Percentiles rank a stretch among this genome's conserved stretches.
Evolutionary conservation across 2,329 filamentous ascomycete species (phyloP).

Genomic region (Colletotrichum sublineola): DNA sequence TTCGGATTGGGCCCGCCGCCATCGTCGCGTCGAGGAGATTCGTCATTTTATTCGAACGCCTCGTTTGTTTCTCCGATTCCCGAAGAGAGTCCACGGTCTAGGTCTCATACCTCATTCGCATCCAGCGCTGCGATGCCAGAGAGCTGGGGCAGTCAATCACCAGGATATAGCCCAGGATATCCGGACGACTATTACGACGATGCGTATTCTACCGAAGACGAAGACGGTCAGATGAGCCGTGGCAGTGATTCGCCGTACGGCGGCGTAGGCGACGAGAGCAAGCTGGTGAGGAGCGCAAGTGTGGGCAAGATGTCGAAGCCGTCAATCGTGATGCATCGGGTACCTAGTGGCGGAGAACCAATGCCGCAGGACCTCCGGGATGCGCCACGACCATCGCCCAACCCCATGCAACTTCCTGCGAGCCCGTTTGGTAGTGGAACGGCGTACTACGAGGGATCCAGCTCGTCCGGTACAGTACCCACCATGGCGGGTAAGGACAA

Average conservation of each 20-base stretch:
- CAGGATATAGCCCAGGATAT: conserved; percentile 59
- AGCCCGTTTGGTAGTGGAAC: conserved; percentile 60
- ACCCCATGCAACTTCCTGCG: conserved; percentile 50
- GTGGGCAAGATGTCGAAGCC: conserved; percentile 72
- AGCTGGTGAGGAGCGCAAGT: conserved; percentile 72
- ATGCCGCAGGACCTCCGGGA: conserved; percentile 44
- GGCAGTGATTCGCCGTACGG: conserved; percentile 54
- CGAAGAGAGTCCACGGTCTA: conserved; percentile 73
- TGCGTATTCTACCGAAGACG: conserved; percentile 57
- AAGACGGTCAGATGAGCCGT: conserved; percentile 33
- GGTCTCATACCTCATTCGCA: conserved; percentile 74
- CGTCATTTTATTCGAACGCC: conserved; percentile 74
- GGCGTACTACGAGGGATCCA: conserved; percentile 60
- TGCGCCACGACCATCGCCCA: conserved; percentile 52
- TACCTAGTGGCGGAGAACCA: conserved; percentile 40
- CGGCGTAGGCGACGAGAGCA: conserved; percentile 67
- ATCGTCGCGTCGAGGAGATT: conserved; percentile 70
- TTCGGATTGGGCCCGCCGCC: conserved; percentile 71
- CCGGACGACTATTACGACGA: conserved; percentile 64
- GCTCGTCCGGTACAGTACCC: conserved; percentile 60
- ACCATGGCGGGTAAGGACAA: conserved; percentile 45
- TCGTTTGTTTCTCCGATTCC: conserved; percentile 82
- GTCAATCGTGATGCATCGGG: conserved; percentile 63
- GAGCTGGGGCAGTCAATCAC: conserved; percentile 70
- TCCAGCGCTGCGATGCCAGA: conserved; percentile 81